These are phyloP conservation scores for Aspergillus cristatus DNA, from an alignment of 495 filamentous ascomycete species.

Conservation along the genomic window DNA sequence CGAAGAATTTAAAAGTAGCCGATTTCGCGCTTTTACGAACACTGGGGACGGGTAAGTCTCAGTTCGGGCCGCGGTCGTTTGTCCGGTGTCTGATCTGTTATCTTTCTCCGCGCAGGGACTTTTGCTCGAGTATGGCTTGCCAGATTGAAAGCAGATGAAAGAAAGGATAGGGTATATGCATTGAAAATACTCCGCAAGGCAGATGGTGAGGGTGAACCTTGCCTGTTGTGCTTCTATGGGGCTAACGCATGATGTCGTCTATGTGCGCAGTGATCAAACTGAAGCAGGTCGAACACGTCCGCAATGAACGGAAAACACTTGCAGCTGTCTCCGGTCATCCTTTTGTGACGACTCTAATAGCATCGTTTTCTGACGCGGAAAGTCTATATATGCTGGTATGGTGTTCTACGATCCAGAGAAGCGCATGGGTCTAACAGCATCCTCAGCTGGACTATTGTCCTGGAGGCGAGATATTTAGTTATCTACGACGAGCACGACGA, in stretches of 20 bases:
- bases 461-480: constrained; percentile 92
- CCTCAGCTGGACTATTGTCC: constrained; percentile 76
- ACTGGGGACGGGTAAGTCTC: constrained; percentile 67
- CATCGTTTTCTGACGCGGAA: constrained; percentile 82
- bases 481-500: constrained; percentile 72
- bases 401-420: too few relatives aligned
- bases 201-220: constrained; percentile 43
- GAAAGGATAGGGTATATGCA: constrained; percentile 70
- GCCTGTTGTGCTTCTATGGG: background rate
- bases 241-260: constrained; percentile 2
- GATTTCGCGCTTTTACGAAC: constrained; percentile 87
- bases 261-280: constrained; percentile 72
- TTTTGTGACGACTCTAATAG: constrained; percentile 87
- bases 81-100: constrained; percentile 22
- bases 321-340: constrained; percentile 84
- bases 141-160: constrained; percentile 49
- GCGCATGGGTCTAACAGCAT: constrained; percentile 9
- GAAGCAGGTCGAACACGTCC: constrained; percentile 96
- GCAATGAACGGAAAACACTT: constrained; percentile 83
- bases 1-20: constrained; percentile 45
- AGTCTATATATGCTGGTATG: constrained; percentile 85
- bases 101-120: constrained; percentile 53
- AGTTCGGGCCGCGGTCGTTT: constrained; percentile 5
- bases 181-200: constrained; percentile 90
- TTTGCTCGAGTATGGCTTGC: constrained; percentile 94